Conservation (phyloP, 345 rosid genomes). For the Murraya paniculata region DNA sequence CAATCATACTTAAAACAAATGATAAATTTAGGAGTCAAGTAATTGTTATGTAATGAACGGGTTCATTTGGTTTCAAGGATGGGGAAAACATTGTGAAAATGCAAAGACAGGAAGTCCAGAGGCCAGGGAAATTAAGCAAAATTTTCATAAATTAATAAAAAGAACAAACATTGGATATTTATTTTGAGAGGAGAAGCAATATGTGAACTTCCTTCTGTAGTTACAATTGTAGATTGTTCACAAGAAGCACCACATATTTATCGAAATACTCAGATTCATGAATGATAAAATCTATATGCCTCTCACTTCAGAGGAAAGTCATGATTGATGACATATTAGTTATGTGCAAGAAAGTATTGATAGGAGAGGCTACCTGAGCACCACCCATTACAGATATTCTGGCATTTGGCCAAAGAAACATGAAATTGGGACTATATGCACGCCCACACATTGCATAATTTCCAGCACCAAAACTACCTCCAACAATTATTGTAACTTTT, state of each 20-base stretch:
- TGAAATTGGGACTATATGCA: conserved; percentile 82
- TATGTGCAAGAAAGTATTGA: not conserved
- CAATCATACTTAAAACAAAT: not conserved
- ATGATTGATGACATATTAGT: not conserved
- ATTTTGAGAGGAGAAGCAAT: not conserved
- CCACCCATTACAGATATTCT: conserved; percentile 97
- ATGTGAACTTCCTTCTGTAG: not conserved
- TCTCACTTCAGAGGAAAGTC: not conserved
- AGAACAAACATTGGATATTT: not conserved
- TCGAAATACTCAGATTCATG: not conserved
- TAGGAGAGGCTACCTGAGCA: conserved; percentile 57
- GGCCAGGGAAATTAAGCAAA: not conserved
- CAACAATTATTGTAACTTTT: conserved; percentile 76
- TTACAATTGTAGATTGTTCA: not conserved
- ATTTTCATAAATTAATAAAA: not conserved
- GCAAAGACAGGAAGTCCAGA: not conserved
- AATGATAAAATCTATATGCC: not conserved
- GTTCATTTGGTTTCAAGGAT: not conserved
- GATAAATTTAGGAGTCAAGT: not conserved
- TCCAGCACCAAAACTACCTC: conserved; percentile 98
- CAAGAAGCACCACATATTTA: not conserved
- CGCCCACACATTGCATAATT: conserved; percentile 99
- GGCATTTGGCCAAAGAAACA: conserved; percentile 98
- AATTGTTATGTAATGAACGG: not conserved
- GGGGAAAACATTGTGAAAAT: not conserved